A percentile compares a stretch with the other conserved stretches of the same genome.
phyloP scores from a whole-genome alignment of 306 rosid genomes.

The Trifolium repens region DNA sequence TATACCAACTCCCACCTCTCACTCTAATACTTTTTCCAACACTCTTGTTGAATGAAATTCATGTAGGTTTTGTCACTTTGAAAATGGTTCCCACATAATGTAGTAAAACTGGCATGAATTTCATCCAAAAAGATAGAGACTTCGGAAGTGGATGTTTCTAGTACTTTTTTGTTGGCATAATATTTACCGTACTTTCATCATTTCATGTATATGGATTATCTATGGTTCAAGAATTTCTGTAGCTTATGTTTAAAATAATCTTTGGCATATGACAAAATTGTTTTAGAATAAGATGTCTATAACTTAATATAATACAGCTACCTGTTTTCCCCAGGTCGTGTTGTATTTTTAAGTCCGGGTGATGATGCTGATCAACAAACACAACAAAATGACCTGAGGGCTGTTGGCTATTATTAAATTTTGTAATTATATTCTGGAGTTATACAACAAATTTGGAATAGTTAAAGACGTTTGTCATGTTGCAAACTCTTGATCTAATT shows the following conservation, averaged over 20 bases:
- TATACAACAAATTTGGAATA: conserved; percentile 17
- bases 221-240: conserved; percentile 1
- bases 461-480: conserved; percentile 14
- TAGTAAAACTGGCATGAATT: not conserved
- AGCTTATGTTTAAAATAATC: conserved; percentile 30
- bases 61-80: not conserved
- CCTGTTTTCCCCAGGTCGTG: conserved; percentile 65
- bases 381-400: conserved; percentile 43
- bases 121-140: not conserved
- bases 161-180: conserved; percentile 6
- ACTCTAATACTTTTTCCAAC: not conserved
- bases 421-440: conserved; percentile 37
- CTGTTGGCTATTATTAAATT: conserved; percentile 69
- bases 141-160: not conserved
- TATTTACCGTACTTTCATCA: not conserved
- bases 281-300: not conserved
- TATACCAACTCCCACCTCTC: not conserved
- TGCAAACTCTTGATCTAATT: conserved; percentile 8
- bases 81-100: not conserved
- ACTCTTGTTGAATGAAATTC: not conserved
- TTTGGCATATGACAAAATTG: conserved; percentile 29
- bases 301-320: conserved; percentile 15
- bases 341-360: conserved; percentile 71
- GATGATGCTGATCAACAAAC: conserved; percentile 49
- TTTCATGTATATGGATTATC: conserved; percentile 1